These are phyloP conservation scores for Paraconiothyrium brasiliense DNA, from an alignment of 2,329 filamentous ascomycete species.

Conservation along the genomic window DNA sequence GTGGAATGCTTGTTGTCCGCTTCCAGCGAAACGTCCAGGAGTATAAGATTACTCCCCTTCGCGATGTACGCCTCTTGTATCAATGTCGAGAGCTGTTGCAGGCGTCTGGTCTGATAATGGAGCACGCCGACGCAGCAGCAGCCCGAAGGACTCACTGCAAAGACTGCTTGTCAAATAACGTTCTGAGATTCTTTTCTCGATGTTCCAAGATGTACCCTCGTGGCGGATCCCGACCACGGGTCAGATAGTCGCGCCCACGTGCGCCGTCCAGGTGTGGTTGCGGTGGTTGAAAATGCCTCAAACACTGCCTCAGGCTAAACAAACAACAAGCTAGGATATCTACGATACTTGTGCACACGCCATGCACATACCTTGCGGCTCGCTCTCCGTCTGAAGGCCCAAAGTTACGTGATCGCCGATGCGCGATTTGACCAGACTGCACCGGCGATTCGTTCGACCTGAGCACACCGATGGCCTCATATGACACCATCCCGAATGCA, in stretches of 20 bases:
- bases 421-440: neutral
- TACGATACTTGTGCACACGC: neutral
- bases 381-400: neutral
- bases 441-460: constrained; percentile 11
- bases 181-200: neutral
- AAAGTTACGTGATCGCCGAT: neutral
- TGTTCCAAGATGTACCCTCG: neutral
- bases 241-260: neutral
- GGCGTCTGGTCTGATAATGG: neutral
- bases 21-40: no score
- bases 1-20: neutral
- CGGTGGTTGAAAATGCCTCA: neutral
- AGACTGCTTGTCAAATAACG: neutral
- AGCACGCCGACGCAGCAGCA: neutral
- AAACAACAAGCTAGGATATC: neutral
- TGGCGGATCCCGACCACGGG: neutral
- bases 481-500: constrained; percentile 28
- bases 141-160: neutral
- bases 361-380: no score
- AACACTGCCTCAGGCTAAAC: neutral
- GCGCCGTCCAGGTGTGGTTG: neutral
- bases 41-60: neutral
- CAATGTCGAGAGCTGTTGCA: neutral
- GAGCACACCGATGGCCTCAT: constrained; percentile 25
- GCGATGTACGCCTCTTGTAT: neutral